These are phyloP conservation scores for Hordeum marinum DNA, from an alignment of 176 grass and related monocot genomes.

Conservation along the genomic window DNA sequence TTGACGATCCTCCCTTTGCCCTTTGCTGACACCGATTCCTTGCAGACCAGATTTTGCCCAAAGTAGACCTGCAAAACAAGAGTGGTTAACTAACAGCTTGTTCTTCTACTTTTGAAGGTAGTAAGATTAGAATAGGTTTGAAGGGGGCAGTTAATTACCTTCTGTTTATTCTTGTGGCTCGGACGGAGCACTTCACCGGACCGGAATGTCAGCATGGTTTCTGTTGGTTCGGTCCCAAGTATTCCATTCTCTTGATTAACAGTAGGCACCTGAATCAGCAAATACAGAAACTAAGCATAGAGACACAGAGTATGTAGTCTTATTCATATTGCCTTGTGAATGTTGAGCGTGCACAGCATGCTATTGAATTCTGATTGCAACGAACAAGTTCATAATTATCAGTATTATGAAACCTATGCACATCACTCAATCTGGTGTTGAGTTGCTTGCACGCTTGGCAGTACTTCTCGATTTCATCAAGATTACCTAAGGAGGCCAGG, in stretches of 20 bases:
- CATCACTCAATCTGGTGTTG: background rate
- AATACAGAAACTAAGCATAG: background rate
- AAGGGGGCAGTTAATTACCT: constrained; percentile 25
- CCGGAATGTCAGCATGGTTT: constrained; percentile 70
- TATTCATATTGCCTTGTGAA: background rate
- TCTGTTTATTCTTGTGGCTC: constrained; percentile 49
- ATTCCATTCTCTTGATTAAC: constrained; percentile 70
- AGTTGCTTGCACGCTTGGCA: background rate
- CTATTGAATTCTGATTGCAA: background rate
- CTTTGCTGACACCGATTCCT: constrained; percentile 41
- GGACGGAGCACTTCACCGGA: constrained; percentile 57
- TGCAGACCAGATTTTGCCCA: constrained; percentile 82
- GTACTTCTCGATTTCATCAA: background rate
- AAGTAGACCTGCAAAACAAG: constrained; percentile 57
- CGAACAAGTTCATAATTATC: background rate
- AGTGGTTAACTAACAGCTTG: background rate
- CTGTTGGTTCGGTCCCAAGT: constrained; percentile 60
- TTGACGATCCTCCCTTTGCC: constrained; percentile 44
- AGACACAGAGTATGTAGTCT: background rate
- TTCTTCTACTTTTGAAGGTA: background rate
- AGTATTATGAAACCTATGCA: too few species aligned
- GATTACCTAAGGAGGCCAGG: background rate
- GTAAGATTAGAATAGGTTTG: background rate
- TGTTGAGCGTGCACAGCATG: background rate
- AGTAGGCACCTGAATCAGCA: constrained; percentile 56